These are phyloP conservation scores for Eimeria falciformis DNA, from an alignment of 169 alveolate genomes.

Conservation along the genomic window DNA sequence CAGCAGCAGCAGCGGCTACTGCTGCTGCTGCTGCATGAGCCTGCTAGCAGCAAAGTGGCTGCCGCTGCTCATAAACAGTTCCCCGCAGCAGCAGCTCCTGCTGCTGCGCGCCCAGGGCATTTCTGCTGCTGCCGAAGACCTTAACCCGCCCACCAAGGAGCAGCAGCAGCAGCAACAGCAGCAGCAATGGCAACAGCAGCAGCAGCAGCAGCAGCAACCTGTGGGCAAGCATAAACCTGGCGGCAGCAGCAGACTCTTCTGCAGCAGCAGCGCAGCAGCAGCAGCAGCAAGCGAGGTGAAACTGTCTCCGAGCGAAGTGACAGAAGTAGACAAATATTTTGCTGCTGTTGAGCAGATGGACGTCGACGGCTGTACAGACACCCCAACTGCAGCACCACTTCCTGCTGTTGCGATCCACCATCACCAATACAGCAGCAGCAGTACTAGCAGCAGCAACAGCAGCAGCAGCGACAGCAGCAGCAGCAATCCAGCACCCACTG, in stretches of 20 bases:
- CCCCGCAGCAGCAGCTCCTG: constrained; percentile 48
- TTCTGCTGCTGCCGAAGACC: constrained; percentile 22
- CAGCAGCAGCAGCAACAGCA: constrained; percentile 28
- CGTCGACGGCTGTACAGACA: constrained; percentile 34
- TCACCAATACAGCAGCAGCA: constrained; percentile 34
- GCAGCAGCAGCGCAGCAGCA: background rate
- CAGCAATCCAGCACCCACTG: background rate
- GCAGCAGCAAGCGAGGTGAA: constrained; percentile 46
- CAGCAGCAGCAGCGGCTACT: background rate
- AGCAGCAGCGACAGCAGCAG: constrained; percentile 30
- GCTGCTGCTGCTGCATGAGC: constrained; percentile 63
- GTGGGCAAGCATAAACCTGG: background rate
- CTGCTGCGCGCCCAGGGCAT: constrained; percentile 55
- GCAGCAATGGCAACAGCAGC: background rate
- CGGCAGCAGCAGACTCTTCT: constrained; percentile 11
- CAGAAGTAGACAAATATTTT: background rate
- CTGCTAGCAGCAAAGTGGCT: constrained; percentile 50
- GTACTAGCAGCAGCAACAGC: constrained; percentile 47
- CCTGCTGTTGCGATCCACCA: constrained; percentile 11
- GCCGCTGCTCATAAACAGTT: constrained; percentile 20
- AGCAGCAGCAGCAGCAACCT: constrained; percentile 35
- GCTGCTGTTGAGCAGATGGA: constrained; percentile 34
- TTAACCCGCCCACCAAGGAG: background rate
- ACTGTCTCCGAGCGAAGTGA: constrained; percentile 1
- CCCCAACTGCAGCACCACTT: constrained; percentile 27